Evolutionary conservation across 2,329 filamentous ascomycete genomes (phyloP), one percentile per base, ranked within the genome.

Genomic region (Cladobotryum protrusum): DNA sequence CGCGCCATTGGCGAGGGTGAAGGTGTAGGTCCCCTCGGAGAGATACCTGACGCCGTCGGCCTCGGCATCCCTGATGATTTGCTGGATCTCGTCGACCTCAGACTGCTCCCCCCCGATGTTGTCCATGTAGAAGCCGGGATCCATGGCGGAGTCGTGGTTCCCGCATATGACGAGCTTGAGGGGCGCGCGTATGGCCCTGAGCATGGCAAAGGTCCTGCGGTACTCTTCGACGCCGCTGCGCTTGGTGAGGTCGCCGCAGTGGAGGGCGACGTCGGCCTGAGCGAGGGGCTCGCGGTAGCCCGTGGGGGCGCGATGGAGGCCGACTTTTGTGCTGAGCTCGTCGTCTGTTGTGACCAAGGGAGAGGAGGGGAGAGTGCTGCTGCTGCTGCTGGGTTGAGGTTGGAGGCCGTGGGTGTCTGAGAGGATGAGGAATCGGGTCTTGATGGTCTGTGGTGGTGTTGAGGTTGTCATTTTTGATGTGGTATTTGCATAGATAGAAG

Each of bases 101-200:
- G 34, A 45, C 7, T 44, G n/a, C 8, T 49, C 14, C 3, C 52
- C 52, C 3, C 47, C 50, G 4, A 17, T 44, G 19, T 54, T 20
- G 14, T 56, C 11, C 6, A 45, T 20, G 45, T 52, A 62, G 46
- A 50, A 60, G 6, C 40, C 20, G 13, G 52, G 44, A 24, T 77
- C 70, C 37, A 75, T 62, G 0, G 63, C 72, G 43, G 71, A 68
- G 56, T 82, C 77, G 55, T 81, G 77, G 52, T 80, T 81, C 2
- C 78, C 77, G 2, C 77, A 69, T 52, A 82, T 79, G 40, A 73
- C 69, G 3, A 81, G 65, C 54, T 79, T 81, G 6, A 81, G 63
- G 0, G 74, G 72, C 1, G 77, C 74, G 5, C 68, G 55, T n/a
- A 78, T 58, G 1, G 50, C 46, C 4, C 67, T 58, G 4, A 82